Evolutionary conservation across 1,284 basidiomycete genomes (phyloP).

Genomic region (Apiotrichum mycotoxinovorans): DNA sequence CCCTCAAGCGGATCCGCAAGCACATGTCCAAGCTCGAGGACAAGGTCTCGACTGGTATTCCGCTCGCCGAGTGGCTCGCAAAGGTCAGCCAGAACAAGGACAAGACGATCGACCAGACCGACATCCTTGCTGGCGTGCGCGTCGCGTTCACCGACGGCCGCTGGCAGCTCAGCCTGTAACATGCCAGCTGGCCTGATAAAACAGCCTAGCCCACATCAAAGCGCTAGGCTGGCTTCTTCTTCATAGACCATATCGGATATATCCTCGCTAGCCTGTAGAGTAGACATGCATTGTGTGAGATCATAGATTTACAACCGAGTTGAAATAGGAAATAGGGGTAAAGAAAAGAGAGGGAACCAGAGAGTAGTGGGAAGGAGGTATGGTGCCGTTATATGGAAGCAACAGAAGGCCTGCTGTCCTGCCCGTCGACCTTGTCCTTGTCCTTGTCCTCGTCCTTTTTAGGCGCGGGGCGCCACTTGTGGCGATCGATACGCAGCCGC

Average conservation of each 20-base stretch:
- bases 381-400: too few relatives aligned
- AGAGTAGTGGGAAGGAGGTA: too few relatives aligned
- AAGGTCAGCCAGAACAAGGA: slow-evolving; percentile 30
- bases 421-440: too few relatives aligned
- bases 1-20: slow-evolving; percentile 40
- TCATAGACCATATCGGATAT: too few relatives aligned
- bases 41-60: slow-evolving; percentile 5
- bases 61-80: slow-evolving; percentile 24
- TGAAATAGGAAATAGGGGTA: too few relatives aligned
- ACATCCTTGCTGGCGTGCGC: slow-evolving; percentile 31
- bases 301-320: slow-evolving; percentile 10
- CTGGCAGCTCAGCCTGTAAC: slow-evolving; percentile 31
- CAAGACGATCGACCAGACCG: slow-evolving; percentile 26
- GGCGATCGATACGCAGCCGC: slow-evolving; percentile 42
- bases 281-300: slow-evolving; percentile 16
- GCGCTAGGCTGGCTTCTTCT: too few relatives aligned
- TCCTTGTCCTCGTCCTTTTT: slow-evolving; percentile 4
- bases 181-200: not conserved
- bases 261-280: not conserved
- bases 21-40: slow-evolving; percentile 34
- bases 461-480: slow-evolving; percentile 12
- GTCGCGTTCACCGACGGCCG: slow-evolving; percentile 31
- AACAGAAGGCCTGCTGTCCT: too few relatives aligned
- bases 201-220: not conserved
- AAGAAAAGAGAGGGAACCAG: too few relatives aligned